Base-by-base conservation (phyloP, 176 grass and related monocot genomes). In the Phyllostachys edulis region DNA sequence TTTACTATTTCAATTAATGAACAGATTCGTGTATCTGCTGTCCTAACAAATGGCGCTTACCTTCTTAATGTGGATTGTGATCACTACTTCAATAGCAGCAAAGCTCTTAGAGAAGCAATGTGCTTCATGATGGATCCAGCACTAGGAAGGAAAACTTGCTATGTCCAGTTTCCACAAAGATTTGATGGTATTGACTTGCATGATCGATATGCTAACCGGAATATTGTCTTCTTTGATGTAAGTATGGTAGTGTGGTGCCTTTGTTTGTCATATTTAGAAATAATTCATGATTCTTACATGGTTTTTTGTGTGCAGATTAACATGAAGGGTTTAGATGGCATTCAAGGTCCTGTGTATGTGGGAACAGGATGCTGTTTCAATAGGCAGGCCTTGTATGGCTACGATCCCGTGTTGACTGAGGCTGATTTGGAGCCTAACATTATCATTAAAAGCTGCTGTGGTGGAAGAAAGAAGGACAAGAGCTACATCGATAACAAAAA, bases 21-120 rank as follows among this genome's bases (percentile, higher is more conserved):
- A 75, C 82, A 94, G 95, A 92, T 97, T 72, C 90, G 92, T 3
- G 95, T 97, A n/a, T 97, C 95, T 84, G 95, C 95, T 80, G 95
- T 97, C 16, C 66, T 97, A n/a, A 97, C 95, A 64, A 97, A 97
- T 86, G 95, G 92, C 75, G 92, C 95, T 26, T 97, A 97, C 45
- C 90, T 97, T 73, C 90, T 97, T 26, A 97, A 97, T 84, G 90
- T 97, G 90, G 95, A 97, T 90, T 97, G 95, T 97, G 95, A 97
- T 88, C 95, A 97, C 80, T 97, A 97, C 71, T 94, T 97, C 81
- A 97, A 97, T 69, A 97, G 89, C 84, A 97, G 95, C 86, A 97
- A 97, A 87, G 95, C 92, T 89, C 88, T 97, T n/a, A 89, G 84
- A 67, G 95, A 97, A 80, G 95, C 95, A 57, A 97, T 97, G 95